Base-by-base conservation (phyloP, 345 rosid species). In the Hibiscus mutabilis region DNA sequence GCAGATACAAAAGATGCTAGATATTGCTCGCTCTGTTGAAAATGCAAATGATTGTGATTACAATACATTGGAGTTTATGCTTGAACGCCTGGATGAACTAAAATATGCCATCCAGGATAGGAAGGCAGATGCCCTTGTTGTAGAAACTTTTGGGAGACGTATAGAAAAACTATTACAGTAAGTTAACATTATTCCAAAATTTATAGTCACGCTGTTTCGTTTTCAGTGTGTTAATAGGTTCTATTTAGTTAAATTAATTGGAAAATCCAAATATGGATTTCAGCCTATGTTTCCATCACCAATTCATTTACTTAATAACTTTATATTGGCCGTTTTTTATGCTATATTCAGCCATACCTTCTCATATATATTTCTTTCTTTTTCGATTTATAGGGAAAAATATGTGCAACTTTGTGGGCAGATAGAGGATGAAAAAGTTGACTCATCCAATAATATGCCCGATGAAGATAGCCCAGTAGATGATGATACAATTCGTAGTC, bases 71-170 rank as follows among this genome's bases (percentile, higher is more conserved):
- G 90, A 90, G 76, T 84, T 72, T 71, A 80, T 94, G 96, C 86
- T 94, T 71, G 92, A 86, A 74, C 87, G 81, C 55, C 75, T 91
- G 58, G 91, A 94, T 73, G 97, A 91, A 74, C 82, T 94, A 12
- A 94, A 90, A 76, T 94, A 94, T 24, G 86, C 89, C 73, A 89
- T 91, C 75, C 97, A 94, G 81, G 98, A 94, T 72, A 81, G 97
- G 79, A 91, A 90, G 77, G 97, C 89, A 75, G 98, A 91, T 78
- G 98, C 95, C 31, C 93, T 94, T 37, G 84, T 91, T 68, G 93
- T 94, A 31, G 98, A 94, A 86, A 94, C 98, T 9, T 91, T 94
- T 83, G 98, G 98, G 77, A 83, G 97, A 79, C 88, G 97, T 46
- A 89, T 90, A 72, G 97, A 95, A 87, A 95, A 95, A 79, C 87